Base-by-base conservation (phyloP, 1,284 basidiomycete species). In the Puccinia coronata region DNA sequence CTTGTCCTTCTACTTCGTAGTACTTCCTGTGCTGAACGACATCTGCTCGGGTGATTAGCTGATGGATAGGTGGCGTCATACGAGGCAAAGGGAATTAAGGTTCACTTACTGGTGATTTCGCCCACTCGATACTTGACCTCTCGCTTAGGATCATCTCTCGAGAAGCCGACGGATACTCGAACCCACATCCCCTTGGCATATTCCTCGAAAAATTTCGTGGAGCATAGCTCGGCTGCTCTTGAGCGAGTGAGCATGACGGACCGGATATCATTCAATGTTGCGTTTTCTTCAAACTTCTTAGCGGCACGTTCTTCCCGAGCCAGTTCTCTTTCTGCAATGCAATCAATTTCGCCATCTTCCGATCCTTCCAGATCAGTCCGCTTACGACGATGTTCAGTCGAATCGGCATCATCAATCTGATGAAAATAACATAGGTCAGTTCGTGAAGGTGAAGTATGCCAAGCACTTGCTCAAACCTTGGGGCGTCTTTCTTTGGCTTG, bases 181-280 rank as follows among this genome's bases (percentile, higher is more conserved):
- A 80, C 77, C 77, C 77, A 80, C 77, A 80, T 80, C 28, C 77
- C 77, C 57, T 71, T 70, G 53, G 57, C 77, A 36, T 71, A 71
- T 18, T 80, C 77, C 43, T 70, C 51, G 41, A 80, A 80, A 61
- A 80, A 80, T 47, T 70, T 70, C 14, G 77, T 80, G 23, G 43
- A 80, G 49, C 77, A 80, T 43, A 80, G 41, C 49, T 80, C 77
- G 31, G 67, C 77, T 23, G 77, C 77, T 49, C 77, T 70, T 14
- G 49, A 55, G n/a, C 77, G 77, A 39, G 77, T 80, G 25, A 80
- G 77, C 34, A 55, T 71, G 53, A 80, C 51, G 14, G 77, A 80
- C 16, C 67, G 55, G 39, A 80, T 71, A 61, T 80, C 77, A 55
- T 61, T 43, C 1, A 57, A 23, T 1, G 67, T 70, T 31, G 77